These are phyloP conservation scores for Cordyceps farinosa DNA, from an alignment of 2,329 filamentous ascomycete species.

Conservation along the genomic window DNA sequence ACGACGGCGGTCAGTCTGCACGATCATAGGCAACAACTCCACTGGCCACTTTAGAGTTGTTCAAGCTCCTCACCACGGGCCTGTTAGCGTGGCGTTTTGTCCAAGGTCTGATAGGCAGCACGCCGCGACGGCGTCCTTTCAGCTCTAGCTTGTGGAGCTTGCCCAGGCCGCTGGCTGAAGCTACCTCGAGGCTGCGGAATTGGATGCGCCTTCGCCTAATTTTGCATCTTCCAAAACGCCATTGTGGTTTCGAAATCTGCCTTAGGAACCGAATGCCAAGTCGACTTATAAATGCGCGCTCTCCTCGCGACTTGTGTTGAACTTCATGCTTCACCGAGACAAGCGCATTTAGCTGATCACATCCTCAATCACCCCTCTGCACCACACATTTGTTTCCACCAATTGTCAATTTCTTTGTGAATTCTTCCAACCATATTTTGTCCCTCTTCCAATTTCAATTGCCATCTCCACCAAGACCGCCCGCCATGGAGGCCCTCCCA, in stretches of 20 bases:
- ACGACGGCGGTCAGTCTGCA: conserved; percentile 1
- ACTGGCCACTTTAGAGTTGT: neutral
- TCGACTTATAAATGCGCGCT: neutral
- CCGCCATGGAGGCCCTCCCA: conserved; percentile 36
- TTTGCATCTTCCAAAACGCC: neutral
- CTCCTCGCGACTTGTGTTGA: neutral
- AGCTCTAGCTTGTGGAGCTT: conserved; percentile 11
- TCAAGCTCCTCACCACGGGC: neutral
- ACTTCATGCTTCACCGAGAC: neutral
- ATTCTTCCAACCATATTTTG: neutral
- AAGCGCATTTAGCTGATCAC: neutral
- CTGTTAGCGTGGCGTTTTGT: conserved; percentile 5
- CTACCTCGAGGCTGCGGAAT: neutral
- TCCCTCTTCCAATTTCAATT: neutral
- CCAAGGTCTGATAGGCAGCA: conserved; percentile 5
- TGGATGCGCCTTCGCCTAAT: neutral
- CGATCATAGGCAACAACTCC: conserved; percentile 14
- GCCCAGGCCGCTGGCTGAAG: neutral
- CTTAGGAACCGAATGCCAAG: neutral
- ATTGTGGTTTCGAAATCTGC: conserved; percentile 4
- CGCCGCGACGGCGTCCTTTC: conserved; percentile 7
- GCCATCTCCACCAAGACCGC: neutral
- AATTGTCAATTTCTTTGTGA: neutral
- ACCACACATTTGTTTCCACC: neutral
- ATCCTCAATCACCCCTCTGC: neutral